These are phyloP conservation scores for Volvox carteri DNA, from an alignment of 163 green algal genomes.

Conservation along the genomic window DNA sequence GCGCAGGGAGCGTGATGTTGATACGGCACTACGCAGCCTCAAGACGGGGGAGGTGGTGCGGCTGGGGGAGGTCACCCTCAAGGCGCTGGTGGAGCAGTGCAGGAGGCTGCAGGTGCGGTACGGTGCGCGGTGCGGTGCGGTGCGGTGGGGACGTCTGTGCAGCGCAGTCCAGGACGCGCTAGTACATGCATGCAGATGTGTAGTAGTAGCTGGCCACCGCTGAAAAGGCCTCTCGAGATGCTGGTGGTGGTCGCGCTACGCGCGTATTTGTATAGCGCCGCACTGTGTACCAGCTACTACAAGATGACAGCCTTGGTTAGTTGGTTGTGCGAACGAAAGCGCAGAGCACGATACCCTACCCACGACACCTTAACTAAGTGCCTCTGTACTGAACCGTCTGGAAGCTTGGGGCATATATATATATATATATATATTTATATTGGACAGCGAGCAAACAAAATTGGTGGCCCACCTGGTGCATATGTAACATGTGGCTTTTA, in stretches of 20 bases:
- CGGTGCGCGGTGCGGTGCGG: background rate
- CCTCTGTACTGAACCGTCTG: too few species aligned
- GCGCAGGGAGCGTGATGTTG: slow-evolving; percentile 41
- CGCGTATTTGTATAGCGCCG: too few species aligned
- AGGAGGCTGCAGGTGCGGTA: slow-evolving; percentile 35
- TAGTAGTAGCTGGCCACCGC: background rate
- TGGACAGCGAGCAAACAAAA: too few species aligned
- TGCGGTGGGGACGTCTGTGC: background rate
- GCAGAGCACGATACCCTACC: background rate
- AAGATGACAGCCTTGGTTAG: background rate
- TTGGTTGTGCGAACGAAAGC: background rate
- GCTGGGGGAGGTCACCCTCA: slow-evolving; percentile 30
- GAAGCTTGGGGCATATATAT: too few species aligned
- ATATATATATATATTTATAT: too few species aligned
- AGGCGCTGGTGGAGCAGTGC: slow-evolving; percentile 52
- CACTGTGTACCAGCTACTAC: background rate
- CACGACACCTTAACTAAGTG: background rate
- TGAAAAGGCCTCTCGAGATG: too few species aligned
- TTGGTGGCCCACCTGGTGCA: too few species aligned
- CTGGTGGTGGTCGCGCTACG: too few species aligned
- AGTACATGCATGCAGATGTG: background rate
- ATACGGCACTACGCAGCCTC: slow-evolving; percentile 27
- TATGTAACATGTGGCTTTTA: background rate
- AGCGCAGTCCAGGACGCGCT: too few species aligned
- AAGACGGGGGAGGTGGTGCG: slow-evolving; percentile 49